Base-by-base conservation (phyloP, 441 rosid genomes). In the Capsella rubella region DNA sequence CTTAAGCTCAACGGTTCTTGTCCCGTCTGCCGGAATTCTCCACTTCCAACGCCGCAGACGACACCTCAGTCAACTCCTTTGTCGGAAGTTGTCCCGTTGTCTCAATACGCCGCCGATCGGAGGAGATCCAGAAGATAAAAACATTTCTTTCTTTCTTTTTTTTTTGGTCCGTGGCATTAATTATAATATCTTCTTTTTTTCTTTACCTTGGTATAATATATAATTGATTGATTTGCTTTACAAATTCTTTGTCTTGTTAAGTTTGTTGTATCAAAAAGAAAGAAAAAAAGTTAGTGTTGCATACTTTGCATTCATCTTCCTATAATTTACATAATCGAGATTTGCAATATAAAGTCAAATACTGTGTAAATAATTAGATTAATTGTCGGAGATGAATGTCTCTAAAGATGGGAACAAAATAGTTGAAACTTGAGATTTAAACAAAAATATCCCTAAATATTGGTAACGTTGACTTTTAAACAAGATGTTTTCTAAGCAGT, bases 21-120 rank as follows among this genome's bases (percentile, higher is more conserved):
- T 53, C 99, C 99, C 0, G 93, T 95, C 69, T 95, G 99, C 62
- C 88, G 99, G 71, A 95, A 95, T 79, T 95, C 97, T 56, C 81
- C 81, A 34, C 57, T 78, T 25, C 81, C 81, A 29, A 72, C 81
- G 0, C 98, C 97, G n/a, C 83, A 91, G 66, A 91, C 97, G 2
- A 94, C 99, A 13, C 99, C 99, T 14, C 84, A 88, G 40, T 92
- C 99, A 3, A 95, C 99, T 13, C 99, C 99, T 21, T 75, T 95
- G 77, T 87, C 95, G 43, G 99, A 95, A 80, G 89, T 94, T 58
- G 98, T 90, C 8, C 97, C 98, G 4, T 81, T 94, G 67, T 90
- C 98, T 16, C 98, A 89, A 77, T 84, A 91, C 75, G 87, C 95
- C 43, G 96, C 85, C 6, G 95, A 91, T 76, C 91, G 97, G 67